A percentile compares a stretch with the other conserved stretches of the same genome.
These are phyloP conservation scores for Furcasterigmium furcatum DNA, from an alignment of 2,329 filamentous ascomycete species.

Conservation along the genomic window DNA sequence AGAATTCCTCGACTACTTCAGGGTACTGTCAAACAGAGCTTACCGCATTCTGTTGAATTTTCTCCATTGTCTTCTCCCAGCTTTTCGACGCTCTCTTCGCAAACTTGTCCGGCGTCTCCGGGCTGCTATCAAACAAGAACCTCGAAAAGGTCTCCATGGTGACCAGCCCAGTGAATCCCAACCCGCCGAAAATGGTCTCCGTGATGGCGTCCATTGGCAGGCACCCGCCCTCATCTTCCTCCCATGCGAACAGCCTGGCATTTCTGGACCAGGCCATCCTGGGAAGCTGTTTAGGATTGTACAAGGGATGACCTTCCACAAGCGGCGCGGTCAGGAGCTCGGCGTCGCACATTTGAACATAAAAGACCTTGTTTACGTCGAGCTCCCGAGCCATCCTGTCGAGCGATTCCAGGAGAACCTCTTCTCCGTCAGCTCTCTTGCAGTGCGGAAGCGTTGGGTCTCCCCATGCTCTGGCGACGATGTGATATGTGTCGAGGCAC, in stretches of 20 bases:
- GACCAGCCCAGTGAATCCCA: conserved; percentile 57
- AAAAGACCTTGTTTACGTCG: conserved; percentile 65
- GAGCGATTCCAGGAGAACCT: conserved; percentile 49
- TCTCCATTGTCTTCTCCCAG: no score
- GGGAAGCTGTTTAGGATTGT: conserved; percentile 46
- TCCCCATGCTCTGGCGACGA: conserved; percentile 67
- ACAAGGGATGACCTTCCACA: conserved; percentile 45
- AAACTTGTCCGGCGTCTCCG: no score
- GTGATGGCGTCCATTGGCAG: conserved; percentile 53
- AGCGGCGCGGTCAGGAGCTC: conserved; percentile 55
- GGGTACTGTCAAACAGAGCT: no score
- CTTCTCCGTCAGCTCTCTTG: conserved; percentile 55
- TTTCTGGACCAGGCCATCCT: conserved; percentile 64
- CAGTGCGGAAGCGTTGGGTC: conserved; percentile 60
- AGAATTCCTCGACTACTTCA: no score
- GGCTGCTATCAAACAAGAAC: no score
- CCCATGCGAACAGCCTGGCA: conserved; percentile 57
- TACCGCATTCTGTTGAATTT: no score
- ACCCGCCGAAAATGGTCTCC: conserved; percentile 46
- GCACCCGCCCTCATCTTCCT: conserved; percentile 51
- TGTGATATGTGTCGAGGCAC: conserved; percentile 78
- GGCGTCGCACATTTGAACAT: conserved; percentile 73
- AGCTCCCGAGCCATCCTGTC: conserved; percentile 50
- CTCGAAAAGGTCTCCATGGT: no score
- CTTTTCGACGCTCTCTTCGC: no score